Percentiles rank a stretch among this genome's conserved stretches.
phyloP scores from a whole-genome alignment of 139 green algal genomes.

The Ettlia oleoabundans region DNA sequence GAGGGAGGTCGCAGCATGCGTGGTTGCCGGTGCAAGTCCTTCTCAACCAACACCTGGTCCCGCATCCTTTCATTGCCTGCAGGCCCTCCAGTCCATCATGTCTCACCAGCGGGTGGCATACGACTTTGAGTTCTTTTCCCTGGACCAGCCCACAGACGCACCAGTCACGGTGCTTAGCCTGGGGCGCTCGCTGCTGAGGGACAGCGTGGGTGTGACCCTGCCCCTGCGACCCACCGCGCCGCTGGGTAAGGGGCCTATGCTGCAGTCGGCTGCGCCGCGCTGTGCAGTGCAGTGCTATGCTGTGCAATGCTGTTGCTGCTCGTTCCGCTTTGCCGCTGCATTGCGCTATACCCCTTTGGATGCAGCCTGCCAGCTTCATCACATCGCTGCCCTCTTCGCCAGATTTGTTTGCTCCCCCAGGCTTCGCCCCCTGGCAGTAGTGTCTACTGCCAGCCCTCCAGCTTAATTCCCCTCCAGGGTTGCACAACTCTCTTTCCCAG shows the following conservation, averaged over 20 bases:
- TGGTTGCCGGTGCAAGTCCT: background rate
- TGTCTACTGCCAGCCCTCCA: too few species aligned
- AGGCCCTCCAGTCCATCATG: slow-evolving; percentile 63
- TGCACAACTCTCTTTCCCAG: too few species aligned
- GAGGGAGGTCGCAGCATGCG: too few species aligned
- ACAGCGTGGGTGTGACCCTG: slow-evolving; percentile 41
- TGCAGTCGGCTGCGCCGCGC: slow-evolving; percentile 44
- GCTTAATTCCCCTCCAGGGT: too few species aligned
- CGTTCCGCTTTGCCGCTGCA: too few species aligned
- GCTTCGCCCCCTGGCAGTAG: too few species aligned
- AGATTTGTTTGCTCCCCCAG: too few species aligned
- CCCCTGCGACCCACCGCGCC: slow-evolving; percentile 45
- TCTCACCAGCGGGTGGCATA: slow-evolving; percentile 62
- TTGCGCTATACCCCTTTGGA: too few species aligned
- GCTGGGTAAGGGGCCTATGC: slow-evolving; percentile 13
- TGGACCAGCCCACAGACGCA: slow-evolving; percentile 59
- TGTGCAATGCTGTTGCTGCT: slow-evolving; percentile 45
- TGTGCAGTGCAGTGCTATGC: slow-evolving; percentile 45
- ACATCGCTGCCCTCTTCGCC: too few species aligned
- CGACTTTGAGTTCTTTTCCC: slow-evolving; percentile 77
- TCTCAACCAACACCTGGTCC: background rate
- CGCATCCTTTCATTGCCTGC: background rate
- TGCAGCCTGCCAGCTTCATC: too few species aligned
- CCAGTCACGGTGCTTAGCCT: slow-evolving; percentile 65
- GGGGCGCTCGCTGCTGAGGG: slow-evolving; percentile 54